Evolutionary conservation across 2,329 filamentous ascomycete species (phyloP).

Genomic region (Cryphonectria carpinicola): DNA sequence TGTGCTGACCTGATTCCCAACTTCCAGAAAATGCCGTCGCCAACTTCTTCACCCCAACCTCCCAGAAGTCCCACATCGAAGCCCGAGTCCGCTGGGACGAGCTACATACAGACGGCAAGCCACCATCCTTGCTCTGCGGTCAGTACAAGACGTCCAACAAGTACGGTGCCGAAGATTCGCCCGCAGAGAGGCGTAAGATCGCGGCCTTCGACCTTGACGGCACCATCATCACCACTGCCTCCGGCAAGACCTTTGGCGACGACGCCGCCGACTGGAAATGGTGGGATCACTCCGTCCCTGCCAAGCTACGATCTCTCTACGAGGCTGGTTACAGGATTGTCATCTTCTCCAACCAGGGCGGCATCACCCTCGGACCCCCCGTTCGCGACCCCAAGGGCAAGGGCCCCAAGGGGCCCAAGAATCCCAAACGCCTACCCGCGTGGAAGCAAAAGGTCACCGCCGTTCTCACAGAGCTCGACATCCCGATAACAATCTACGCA

Average conservation of each 20-base stretch:
- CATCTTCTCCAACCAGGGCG: conserved; percentile 88
- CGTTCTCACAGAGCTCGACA: conserved; percentile 71
- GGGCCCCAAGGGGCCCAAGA: conserved; percentile 59
- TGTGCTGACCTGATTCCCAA: conserved; percentile 27
- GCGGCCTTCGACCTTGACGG: conserved; percentile 82
- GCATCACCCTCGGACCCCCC: conserved; percentile 74
- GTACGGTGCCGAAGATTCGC: conserved; percentile 33
- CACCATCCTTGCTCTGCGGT: conserved; percentile 72
- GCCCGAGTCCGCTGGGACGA: conserved; percentile 69
- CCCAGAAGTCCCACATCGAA: conserved; percentile 78
- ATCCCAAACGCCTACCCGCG: conserved; percentile 66
- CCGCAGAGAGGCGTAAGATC: conserved; percentile 57
- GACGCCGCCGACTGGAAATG: conserved; percentile 87
- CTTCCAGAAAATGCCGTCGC: conserved; percentile 68
- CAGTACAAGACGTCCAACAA: conserved; percentile 57
- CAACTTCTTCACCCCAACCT: conserved; percentile 86
- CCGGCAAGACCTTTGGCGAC: conserved; percentile 76
- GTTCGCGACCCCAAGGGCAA: conserved; percentile 72
- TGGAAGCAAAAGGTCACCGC: conserved; percentile 81
- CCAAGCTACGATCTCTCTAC: conserved; percentile 68
- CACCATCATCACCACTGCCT: conserved; percentile 79
- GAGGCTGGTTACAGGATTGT: conserved; percentile 70
- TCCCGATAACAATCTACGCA: conserved; percentile 82
- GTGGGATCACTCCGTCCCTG: conserved; percentile 79
- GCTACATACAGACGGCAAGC: conserved; percentile 57